Evolutionary conservation across 257 asterid species (phyloP).

Genomic region (Solanum etuberosum): DNA sequence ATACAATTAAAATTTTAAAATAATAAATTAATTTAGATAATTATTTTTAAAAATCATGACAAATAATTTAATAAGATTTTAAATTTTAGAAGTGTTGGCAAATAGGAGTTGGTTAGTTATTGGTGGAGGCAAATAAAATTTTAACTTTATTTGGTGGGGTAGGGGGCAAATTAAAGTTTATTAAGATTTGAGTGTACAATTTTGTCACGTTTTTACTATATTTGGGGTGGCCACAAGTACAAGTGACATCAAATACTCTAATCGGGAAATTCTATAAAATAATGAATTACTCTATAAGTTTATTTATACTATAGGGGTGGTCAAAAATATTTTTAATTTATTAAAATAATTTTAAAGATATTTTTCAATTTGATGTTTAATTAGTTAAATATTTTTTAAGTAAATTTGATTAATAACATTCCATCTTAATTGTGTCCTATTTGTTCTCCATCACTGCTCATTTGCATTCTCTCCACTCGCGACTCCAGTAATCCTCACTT

Average conservation of each 20-base stretch:
- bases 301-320: neutral
- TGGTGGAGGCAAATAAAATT: neutral
- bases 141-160: neutral
- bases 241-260: neutral
- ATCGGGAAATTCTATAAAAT: neutral
- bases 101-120: neutral
- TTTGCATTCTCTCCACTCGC: no score
- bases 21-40: neutral
- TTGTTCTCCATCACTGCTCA: no score
- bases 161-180: neutral
- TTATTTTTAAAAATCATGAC: accelerated
- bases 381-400: no score
- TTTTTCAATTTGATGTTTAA: no score
- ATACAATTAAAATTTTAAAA: no score
- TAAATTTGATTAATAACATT: no score
- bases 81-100: neutral
- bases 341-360: no score
- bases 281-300: neutral
- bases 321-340: no score
- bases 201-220: neutral
- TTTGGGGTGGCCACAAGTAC: neutral
- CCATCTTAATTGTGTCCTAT: no score
- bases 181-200: neutral
- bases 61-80: neutral
- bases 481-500: no score